Evolutionary conservation across 202 grass and related monocot genomes (phyloP).

Genomic region (Setaria viridis): DNA sequence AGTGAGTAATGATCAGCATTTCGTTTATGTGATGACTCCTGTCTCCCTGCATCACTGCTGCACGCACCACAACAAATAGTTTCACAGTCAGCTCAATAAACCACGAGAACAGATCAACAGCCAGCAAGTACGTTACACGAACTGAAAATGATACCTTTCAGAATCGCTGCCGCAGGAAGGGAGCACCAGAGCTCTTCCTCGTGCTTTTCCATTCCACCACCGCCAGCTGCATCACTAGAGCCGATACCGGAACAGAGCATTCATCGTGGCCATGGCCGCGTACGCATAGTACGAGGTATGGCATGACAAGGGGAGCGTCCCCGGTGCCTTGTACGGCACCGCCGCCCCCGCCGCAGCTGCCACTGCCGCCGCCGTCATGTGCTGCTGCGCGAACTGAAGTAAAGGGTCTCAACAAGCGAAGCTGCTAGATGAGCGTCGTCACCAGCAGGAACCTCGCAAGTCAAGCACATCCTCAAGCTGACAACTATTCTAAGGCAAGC

Average conservation of each 20-base stretch:
- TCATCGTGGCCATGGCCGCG: conserved; percentile 68
- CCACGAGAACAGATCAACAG: background rate
- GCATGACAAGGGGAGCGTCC: conserved; percentile 57
- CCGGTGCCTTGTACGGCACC: conserved; percentile 53
- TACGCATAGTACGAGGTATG: conserved; percentile 69
- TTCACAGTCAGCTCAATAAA: conserved; percentile 25
- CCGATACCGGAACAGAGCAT: background rate
- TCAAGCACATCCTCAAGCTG: too few relatives aligned
- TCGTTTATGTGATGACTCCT: conserved; percentile 58
- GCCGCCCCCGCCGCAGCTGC: background rate
- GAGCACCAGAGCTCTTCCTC: conserved; percentile 43
- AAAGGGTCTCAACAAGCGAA: too few relatives aligned
- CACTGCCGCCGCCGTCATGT: conserved; percentile 53
- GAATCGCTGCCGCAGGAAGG: conserved; percentile 51
- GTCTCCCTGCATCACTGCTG: conserved; percentile 58
- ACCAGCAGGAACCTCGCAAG: too few relatives aligned
- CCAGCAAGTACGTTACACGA: background rate
- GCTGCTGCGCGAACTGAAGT: conserved; percentile 32
- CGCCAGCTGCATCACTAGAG: background rate
- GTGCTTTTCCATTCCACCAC: conserved; percentile 53
- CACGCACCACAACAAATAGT: background rate
- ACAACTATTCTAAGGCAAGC: too few relatives aligned
- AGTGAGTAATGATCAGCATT: conserved; percentile 4
- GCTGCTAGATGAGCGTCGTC: too few relatives aligned
- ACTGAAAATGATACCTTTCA: conserved; percentile 40